Base-by-base conservation (phyloP, 1,284 basidiomycete species). In the Wallemia ichthyophaga region DNA sequence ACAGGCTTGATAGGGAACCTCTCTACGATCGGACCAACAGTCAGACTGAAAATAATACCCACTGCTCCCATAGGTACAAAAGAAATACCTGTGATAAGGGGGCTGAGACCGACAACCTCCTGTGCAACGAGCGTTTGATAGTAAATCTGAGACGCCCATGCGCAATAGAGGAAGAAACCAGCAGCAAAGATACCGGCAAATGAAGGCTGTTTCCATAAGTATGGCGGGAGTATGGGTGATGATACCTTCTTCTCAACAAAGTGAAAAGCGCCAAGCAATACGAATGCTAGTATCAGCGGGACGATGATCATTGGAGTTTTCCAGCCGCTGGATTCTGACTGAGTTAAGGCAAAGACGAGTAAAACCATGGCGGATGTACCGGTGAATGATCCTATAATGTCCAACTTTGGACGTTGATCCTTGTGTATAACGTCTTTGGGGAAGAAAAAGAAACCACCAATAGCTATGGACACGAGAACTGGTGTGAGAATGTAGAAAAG, bases 401-500 rank as follows among this genome's bases (percentile, higher is more conserved):
- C 59, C 17, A 60, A 26, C 19, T 55, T 56, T 13, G 59, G 59
- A 21, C 56, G 58, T 19, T 55, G 56, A 25, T 25, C 57, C 21
- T 19, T 56, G 2, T 31, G 13, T 23, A 25, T 24, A 25, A 17
- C 9, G n/a, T 60, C 59, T 24, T 58, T 58, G n/a, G 59, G 59
- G 17, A 60, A 37, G 25, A 58, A 25, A 25, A 60, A 60, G 27
- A 23, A 59, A 23, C 27, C 59, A 25, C 25, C 25, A 27, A 27
- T 32, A 19, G 57, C 56, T 5, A 59, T 25, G 2, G 28, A 15
- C 9, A 59, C 21, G 21, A 28, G 24, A 24, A 59, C 37, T 32
- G 59, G 59, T 2, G 28, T 79, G 1, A 81, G 82, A 17, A 81
- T 78, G 63, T 83, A 85, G 48, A 84, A 74, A 11, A 85, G 72